Percentiles rank a stretch among this genome's conserved stretches.
Conservation (phyloP, 2,329 filamentous ascomycete genomes). For the Colletotrichum neosansevieriae region DNA sequence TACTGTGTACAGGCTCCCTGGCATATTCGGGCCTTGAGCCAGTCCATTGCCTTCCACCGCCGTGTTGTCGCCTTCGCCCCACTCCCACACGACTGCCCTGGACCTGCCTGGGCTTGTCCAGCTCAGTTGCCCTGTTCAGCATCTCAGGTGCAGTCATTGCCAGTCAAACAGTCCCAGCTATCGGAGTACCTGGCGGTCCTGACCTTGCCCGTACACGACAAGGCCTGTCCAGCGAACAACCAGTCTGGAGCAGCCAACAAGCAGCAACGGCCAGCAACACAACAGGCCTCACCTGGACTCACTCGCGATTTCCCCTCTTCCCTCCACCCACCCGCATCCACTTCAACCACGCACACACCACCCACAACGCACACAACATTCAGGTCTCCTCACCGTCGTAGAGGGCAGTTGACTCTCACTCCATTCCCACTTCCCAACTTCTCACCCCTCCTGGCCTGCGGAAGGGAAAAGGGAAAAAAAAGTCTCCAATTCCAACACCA, state of each 20-base stretch:
- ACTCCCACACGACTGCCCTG: constrained; percentile 10
- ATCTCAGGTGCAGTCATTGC: not conserved
- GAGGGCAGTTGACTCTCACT: constrained; percentile 20
- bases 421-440: constrained; percentile 34
- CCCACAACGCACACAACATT: constrained; percentile 8
- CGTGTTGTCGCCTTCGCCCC: constrained; percentile 22
- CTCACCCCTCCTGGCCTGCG: constrained; percentile 21
- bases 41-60: constrained; percentile 18
- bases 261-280: not conserved
- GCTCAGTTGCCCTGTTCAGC: constrained; percentile 4
- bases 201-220: not conserved
- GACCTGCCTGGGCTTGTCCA: not conserved
- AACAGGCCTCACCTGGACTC: constrained; percentile 36
- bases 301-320: constrained; percentile 34
- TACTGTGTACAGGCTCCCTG: constrained; percentile 33
- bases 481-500: constrained; percentile 39
- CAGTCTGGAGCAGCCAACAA: constrained; percentile 12
- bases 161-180: not conserved
- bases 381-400: constrained; percentile 21
- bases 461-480: constrained; percentile 14
- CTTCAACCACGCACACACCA: constrained; percentile 23
- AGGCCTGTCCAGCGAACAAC: constrained; percentile 2
- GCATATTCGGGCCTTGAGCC: constrained; percentile 29
- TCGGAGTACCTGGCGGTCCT: too few relatives aligned
- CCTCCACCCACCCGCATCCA: constrained; percentile 34